Conservation (phyloP, 2,329 filamentous ascomycete species). For the Xylariaceae sp. region DNA sequence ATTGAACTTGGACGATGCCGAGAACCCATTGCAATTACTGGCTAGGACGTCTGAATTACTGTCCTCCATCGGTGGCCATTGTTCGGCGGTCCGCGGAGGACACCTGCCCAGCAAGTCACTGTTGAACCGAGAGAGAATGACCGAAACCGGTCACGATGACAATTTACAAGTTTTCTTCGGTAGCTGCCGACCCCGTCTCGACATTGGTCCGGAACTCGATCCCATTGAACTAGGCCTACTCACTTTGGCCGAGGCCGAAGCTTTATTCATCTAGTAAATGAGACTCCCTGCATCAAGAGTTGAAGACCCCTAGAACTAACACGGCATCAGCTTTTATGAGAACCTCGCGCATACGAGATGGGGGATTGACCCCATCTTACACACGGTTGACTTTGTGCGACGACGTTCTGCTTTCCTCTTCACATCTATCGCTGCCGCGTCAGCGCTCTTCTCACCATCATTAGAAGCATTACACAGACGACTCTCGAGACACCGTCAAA, state of each 20-base stretch:
- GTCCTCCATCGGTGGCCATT: conserved; percentile 31
- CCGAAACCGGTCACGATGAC: conserved; percentile 39
- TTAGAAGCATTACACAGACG: conserved; percentile 60
- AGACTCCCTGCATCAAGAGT: neutral
- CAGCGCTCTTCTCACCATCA: conserved; percentile 61
- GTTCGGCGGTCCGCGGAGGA: conserved; percentile 1
- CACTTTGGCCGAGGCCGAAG: conserved; percentile 58
- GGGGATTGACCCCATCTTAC: conserved; percentile 64
- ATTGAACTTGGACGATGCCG: conserved; percentile 58
- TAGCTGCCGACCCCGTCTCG: conserved; percentile 56
- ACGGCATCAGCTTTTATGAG: conserved; percentile 54
- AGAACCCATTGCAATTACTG: conserved; percentile 68
- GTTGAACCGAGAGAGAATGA: conserved; percentile 29
- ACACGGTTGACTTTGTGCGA: conserved; percentile 61
- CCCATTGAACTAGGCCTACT: conserved; percentile 66
- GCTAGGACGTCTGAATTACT: conserved; percentile 65
- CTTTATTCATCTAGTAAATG: conserved; percentile 59
- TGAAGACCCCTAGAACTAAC: conserved; percentile 2
- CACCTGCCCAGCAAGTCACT: conserved; percentile 21
- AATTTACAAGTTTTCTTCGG: conserved; percentile 62
- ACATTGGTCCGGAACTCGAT: conserved; percentile 59
- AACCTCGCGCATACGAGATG: conserved; percentile 68
- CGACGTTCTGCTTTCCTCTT: conserved; percentile 65
- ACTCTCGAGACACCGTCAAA: conserved; percentile 58
- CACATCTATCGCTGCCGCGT: conserved; percentile 64